A percentile compares a stretch with the other conserved stretches of the same genome.
These are phyloP conservation scores for Pestalotiopsis sp. DNA, from an alignment of 2,329 filamentous ascomycete species.

Conservation along the genomic window DNA sequence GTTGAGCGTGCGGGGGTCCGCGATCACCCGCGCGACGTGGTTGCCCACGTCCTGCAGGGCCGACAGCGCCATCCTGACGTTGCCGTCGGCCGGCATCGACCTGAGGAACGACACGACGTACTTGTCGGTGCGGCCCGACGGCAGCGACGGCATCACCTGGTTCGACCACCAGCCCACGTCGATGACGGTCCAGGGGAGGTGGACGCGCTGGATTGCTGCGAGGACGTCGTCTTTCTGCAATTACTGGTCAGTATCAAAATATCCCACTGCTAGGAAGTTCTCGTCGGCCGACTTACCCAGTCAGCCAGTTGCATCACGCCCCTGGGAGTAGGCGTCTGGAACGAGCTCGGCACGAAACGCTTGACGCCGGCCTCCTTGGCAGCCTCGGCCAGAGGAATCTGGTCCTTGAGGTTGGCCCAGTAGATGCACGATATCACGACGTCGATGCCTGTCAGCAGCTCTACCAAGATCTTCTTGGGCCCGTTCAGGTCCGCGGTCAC, in stretches of 20 bases:
- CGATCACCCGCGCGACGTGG: conserved; percentile 49
- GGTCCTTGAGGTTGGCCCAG: conserved; percentile 36
- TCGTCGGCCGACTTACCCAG: background rate
- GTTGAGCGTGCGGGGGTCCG: conserved; percentile 52
- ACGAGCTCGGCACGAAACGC: conserved; percentile 55
- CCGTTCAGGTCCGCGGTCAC: background rate
- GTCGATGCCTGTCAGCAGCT: conserved; percentile 27
- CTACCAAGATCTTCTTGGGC: background rate
- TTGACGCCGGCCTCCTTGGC: conserved; percentile 50
- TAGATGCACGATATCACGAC: conserved; percentile 46
- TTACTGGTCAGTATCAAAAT: background rate
- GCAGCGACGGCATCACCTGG: conserved; percentile 8
- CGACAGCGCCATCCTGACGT: conserved; percentile 42
- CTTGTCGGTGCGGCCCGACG: conserved; percentile 9
- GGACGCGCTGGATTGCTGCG: conserved; percentile 19
- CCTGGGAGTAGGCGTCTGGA: conserved; percentile 46
- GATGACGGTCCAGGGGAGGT: conserved; percentile 24
- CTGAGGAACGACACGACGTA: background rate
- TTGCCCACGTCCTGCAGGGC: conserved; percentile 51
- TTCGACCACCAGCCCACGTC: conserved; percentile 25
- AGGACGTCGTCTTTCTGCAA: conserved; percentile 22
- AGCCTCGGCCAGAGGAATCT: conserved; percentile 49
- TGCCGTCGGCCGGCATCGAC: conserved; percentile 43
- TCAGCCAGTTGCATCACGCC: conserved; percentile 32
- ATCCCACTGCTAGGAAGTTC: too few relatives aligned